phyloP scores from a whole-genome alignment of 2,329 filamentous ascomycete species.

The Cercospora sp. region DNA sequence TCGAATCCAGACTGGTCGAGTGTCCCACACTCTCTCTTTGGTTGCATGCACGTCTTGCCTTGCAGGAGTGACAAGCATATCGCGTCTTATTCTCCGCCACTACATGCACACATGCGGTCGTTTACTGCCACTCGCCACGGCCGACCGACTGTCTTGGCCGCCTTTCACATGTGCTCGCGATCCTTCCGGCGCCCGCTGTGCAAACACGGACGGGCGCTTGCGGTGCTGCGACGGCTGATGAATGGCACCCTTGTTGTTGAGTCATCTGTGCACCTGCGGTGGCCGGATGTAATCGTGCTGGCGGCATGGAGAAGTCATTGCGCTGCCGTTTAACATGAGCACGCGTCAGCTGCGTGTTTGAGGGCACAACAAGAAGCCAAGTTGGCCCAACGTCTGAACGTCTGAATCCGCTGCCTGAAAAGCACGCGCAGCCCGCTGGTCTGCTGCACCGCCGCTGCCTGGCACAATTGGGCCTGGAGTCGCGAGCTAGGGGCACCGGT shows the following conservation, averaged over 20 bases:
- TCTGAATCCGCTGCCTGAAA: background rate
- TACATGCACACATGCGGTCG: background rate
- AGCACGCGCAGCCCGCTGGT: background rate
- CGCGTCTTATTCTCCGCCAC: background rate
- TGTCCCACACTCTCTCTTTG: background rate
- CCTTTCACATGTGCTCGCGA: background rate
- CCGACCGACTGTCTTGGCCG: background rate
- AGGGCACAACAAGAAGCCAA: background rate
- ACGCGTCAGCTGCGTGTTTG: slow-evolving; percentile 4
- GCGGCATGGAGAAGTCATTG: background rate
- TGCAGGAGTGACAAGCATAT: background rate
- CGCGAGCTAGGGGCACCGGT: background rate
- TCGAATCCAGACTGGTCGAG: background rate
- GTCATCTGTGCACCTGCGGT: background rate
- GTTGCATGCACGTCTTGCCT: background rate
- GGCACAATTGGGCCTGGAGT: background rate
- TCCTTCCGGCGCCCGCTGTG: background rate
- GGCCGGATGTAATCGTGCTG: background rate
- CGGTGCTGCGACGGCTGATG: too few species aligned
- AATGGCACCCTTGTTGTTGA: background rate
- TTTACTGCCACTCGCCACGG: background rate
- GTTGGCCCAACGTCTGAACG: background rate
- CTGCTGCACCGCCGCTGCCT: background rate
- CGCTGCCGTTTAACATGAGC: background rate
- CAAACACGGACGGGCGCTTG: too few species aligned